Base-by-base conservation (phyloP, 495 filamentous ascomycete genomes). In the Aspergillus panamensis region DNA sequence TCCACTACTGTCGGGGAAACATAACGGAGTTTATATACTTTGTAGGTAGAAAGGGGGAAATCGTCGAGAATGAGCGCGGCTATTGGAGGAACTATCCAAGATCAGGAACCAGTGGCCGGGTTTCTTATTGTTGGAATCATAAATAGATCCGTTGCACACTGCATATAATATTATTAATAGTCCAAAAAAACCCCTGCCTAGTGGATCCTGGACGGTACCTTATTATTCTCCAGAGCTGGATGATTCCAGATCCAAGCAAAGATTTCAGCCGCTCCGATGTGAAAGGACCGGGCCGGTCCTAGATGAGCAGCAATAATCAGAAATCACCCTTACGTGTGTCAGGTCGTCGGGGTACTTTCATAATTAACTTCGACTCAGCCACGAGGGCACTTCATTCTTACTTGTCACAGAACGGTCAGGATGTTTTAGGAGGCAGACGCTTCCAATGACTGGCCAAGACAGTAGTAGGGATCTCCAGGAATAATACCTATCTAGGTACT, bases 281-380 rank as follows among this genome's bases (percentile, higher is more conserved):
- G 42, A n/a, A 52, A 52, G 56, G 56, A 49, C 39, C 56, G 56
- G 56, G 39, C 56, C 56, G 56, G 39, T 58, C 56, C 56, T 58
- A 4, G 48, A 12, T 42, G 19, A 39, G 25, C 19, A 47, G 12
- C 16, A 47, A 47, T 6, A n/a, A 21, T 42, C 50, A 21, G 33
- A 49, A 32, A 49, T 48, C 30, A 57, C 42, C n/a, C 19, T 39
- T 39, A 39, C 35, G 14, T 39, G 25, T 25, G 25, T 25, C 25
- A 5, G 25, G 25, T 25, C 25, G 25, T 25, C 25, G 5, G 25
- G 25, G 25, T 25, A 5, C 25, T 25, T 25, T 25, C 25, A 25
- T n/a, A n/a, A n/a, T n/a, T n/a, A 25, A 25, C 25, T 25, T 25
- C 25, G 25, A 25, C 5, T 2, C 25, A 25, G 25, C 25, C 25